phyloP scores from a whole-genome alignment of 345 rosid species.

The Corchorus olitorius region DNA sequence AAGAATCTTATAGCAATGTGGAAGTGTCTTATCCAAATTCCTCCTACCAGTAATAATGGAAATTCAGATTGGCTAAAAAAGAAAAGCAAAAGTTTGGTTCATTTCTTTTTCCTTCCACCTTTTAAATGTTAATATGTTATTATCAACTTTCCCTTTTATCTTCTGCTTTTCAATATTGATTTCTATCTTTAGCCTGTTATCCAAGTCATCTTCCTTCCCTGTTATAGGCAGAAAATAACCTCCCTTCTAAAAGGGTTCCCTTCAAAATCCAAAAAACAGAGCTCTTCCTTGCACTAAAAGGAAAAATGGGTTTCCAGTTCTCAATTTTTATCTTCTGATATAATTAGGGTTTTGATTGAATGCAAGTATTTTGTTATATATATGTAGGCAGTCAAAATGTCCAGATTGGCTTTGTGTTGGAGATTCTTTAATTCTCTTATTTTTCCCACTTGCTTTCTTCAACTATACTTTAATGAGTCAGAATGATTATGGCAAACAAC shows the following conservation, averaged over 20 bases:
- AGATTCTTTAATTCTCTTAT: slow-evolving; percentile 6
- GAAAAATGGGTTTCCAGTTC: not conserved
- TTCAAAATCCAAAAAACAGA: not conserved
- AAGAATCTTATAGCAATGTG: slow-evolving; percentile 26
- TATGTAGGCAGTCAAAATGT: not conserved
- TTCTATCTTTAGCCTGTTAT: not conserved
- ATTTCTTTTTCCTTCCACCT: not conserved
- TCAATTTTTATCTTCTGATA: not conserved
- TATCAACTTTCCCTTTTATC: slow-evolving; percentile 17
- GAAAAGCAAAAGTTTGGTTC: not conserved
- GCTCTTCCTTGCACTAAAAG: not conserved
- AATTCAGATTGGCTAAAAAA: slow-evolving; percentile 11
- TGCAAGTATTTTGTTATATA: not conserved
- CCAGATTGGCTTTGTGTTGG: not conserved
- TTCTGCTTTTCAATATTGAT: not conserved
- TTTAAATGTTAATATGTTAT: not conserved
- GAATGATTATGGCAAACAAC: not conserved
- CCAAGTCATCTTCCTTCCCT: not conserved
- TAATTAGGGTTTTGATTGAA: too few species aligned
- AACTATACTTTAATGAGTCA: not conserved
- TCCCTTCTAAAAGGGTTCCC: not conserved
- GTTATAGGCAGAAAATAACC: not conserved
- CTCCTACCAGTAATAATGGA: slow-evolving; percentile 20
- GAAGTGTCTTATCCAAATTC: slow-evolving; percentile 25
- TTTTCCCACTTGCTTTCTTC: not conserved